These are phyloP conservation scores for Nakazawaea ernobii DNA, from an alignment of 805 yeast genomes.

Conservation along the genomic window DNA sequence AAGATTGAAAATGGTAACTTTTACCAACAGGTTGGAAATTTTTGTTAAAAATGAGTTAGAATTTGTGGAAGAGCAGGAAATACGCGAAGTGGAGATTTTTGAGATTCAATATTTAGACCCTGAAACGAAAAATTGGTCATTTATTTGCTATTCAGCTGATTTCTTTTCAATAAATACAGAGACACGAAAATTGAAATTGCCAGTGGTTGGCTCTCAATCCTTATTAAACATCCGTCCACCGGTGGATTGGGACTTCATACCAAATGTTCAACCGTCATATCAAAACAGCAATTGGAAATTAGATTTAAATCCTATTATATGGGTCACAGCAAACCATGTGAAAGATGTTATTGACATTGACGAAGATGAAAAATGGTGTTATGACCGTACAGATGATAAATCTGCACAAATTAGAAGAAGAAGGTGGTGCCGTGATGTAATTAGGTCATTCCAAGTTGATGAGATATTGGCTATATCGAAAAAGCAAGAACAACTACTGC, in stretches of 20 bases:
- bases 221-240: constrained; percentile 50
- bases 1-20: constrained; percentile 41
- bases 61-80: constrained; percentile 34
- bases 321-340: constrained; percentile 54
- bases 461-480: constrained; percentile 3
- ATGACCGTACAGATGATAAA: constrained; percentile 37
- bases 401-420: constrained; percentile 44
- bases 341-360: constrained; percentile 54
- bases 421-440: constrained; percentile 55
- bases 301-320: constrained; percentile 55
- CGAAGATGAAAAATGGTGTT: constrained; percentile 80
- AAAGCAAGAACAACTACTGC: background rate
- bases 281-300: constrained; percentile 49
- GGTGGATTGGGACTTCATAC: constrained; percentile 46
- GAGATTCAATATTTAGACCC: constrained; percentile 56
- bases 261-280: constrained; percentile 1
- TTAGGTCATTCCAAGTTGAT: constrained; percentile 15
- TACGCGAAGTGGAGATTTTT: constrained; percentile 54
- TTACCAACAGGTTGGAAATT: constrained; percentile 44
- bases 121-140: constrained; percentile 52
- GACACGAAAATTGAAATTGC: constrained; percentile 25
- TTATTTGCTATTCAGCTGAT: constrained; percentile 52
- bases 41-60: constrained; percentile 32
- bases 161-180: constrained; percentile 46
- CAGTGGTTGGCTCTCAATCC: constrained; percentile 21